Evolutionary conservation across 1,284 basidiomycete genomes (phyloP), one percentile per base, ranked within the genome.

Genomic region (Thecaphora frezii): DNA sequence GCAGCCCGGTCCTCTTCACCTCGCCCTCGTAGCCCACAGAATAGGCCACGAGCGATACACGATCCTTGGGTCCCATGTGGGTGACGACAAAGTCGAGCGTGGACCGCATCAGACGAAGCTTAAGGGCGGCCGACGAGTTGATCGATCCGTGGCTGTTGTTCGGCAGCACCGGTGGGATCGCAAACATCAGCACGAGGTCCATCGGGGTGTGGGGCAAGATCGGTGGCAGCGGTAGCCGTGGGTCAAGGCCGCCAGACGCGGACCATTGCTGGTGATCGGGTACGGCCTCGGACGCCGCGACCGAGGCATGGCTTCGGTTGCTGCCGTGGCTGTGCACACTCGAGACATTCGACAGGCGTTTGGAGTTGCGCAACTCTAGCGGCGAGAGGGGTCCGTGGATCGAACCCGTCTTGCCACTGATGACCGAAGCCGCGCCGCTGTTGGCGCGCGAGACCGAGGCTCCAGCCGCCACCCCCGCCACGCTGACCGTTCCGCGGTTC

Each of bases 151-250:
- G 46, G 21, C 49, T 22, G 18, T 66, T 46, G 33, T 68, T 51
- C 13, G 64, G 62, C 33, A 61, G 48, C 1, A 73, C 67, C 12
- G 67, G 58, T 1, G 93, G 92, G 0, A 97, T 82, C 2, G 93
- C 91, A 39, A 97, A 81, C 52, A 97, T 90, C 48, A 97, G 84
- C 71, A 97, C 90, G 49, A 98, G 84, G 79, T 98, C 94, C 69
- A 96, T 82, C 0, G 92, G 85, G 0, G 93, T 88, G 77, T 97
- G 93, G 18, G 86, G 84, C 3, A 93, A 46, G 47, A 76, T 54
- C 28, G 52, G 60, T 5, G 74, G 74, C 12, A 67, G 68, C 2
- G 71, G 59, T n/a, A 67, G 47, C 22, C 67, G 54, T 4, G 73
- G 75, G 54, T 74, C 69, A 7, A 68, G 55, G 23, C 71, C 73